Conservation (phyloP, 148 eudicot genomes). For the Rhododendron henanense region DNA sequence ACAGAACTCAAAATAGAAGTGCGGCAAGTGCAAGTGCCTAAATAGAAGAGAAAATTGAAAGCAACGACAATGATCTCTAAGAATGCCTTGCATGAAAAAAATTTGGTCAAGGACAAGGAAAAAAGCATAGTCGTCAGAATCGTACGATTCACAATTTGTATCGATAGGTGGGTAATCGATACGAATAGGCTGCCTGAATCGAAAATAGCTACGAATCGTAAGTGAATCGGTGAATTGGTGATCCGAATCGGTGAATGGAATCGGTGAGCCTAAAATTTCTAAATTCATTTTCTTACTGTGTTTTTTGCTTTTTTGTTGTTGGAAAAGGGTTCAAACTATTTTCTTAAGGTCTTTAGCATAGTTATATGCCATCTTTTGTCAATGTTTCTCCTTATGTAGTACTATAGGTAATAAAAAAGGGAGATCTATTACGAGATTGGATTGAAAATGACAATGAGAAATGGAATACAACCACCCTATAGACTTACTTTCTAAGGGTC, state of each 20-base stretch:
- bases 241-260: background rate
- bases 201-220: background rate
- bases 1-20: background rate
- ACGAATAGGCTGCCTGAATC: background rate
- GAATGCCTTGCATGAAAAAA: conserved; percentile 2
- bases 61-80: background rate
- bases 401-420: background rate
- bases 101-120: background rate
- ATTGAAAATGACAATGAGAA: background rate
- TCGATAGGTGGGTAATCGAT: background rate
- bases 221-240: background rate
- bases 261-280: background rate
- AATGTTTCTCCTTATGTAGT: background rate
- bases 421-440: background rate
- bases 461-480: background rate
- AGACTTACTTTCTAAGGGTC: background rate
- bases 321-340: background rate
- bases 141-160: background rate
- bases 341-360: background rate
- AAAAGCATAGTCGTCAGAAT: background rate
- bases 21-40: background rate
- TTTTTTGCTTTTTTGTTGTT: background rate
- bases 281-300: background rate
- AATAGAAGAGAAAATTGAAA: background rate
- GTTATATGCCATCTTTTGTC: background rate